A percentile compares a stretch with the other conserved stretches of the same genome.
These are phyloP conservation scores for Panaeolus papilionaceus DNA, from an alignment of 768 basidiomycete genomes.

Conservation along the genomic window DNA sequence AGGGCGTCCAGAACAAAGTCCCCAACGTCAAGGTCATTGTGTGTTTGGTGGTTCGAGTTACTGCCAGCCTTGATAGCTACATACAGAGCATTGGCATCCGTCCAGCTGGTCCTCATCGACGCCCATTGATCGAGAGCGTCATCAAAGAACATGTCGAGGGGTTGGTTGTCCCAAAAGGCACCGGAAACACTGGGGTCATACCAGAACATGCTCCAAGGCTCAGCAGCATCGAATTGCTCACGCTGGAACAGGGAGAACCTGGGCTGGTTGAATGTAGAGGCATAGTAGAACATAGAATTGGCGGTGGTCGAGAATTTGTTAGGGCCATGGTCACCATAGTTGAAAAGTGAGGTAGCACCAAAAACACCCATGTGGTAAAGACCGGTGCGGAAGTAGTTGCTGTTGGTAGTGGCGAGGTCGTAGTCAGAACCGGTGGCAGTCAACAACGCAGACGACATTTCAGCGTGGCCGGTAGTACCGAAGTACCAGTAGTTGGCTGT, in stretches of 20 bases:
- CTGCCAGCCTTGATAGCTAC: constrained; percentile 90
- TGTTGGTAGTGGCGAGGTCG: constrained; percentile 72
- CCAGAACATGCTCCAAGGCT: constrained; percentile 92
- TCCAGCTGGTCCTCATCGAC: constrained; percentile 93
- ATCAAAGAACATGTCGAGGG: constrained; percentile 86
- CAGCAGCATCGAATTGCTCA: constrained; percentile 81
- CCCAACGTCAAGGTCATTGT: constrained; percentile 93
- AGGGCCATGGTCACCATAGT: constrained; percentile 86
- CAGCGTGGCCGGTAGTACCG: constrained; percentile 89
- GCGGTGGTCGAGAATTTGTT: constrained; percentile 97
- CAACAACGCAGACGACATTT: constrained; percentile 83
- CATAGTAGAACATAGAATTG: constrained; percentile 86
- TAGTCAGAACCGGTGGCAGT: constrained; percentile 88
- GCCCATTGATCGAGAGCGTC: constrained; percentile 82
- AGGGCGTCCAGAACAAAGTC: constrained; percentile 96
- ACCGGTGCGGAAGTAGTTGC: constrained; percentile 75
- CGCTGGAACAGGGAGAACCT: constrained; percentile 89
- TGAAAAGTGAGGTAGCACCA: constrained; percentile 87
- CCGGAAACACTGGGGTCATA: constrained; percentile 85
- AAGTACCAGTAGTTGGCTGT: constrained; percentile 97
- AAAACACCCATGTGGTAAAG: constrained; percentile 89
- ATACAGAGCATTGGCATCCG: constrained; percentile 81
- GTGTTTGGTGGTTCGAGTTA: constrained; percentile 86
- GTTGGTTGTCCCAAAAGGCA: constrained; percentile 89
- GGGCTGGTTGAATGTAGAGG: constrained; percentile 69